These are phyloP conservation scores for Nothopassalora personata DNA, from an alignment of 2,329 filamentous ascomycete species.

Conservation along the genomic window DNA sequence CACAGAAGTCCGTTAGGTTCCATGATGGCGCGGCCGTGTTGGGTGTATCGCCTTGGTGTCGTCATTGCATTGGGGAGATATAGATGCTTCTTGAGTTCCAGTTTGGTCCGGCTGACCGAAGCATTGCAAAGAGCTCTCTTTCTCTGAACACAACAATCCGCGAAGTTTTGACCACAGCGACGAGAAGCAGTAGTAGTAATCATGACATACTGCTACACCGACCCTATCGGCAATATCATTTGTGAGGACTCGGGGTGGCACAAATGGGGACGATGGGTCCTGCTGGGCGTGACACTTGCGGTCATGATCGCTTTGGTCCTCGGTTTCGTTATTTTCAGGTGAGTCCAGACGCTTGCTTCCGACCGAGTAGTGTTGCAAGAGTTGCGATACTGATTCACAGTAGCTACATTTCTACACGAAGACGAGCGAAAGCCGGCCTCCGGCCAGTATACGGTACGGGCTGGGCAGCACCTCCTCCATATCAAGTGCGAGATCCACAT, in stretches of 20 bases:
- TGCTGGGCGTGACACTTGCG: neutral
- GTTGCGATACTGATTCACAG: neutral
- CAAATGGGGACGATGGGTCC: constrained; percentile 5
- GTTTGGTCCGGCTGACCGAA: neutral
- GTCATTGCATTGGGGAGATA: neutral
- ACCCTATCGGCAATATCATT: neutral
- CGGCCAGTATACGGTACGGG: constrained; percentile 1
- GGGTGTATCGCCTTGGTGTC: neutral
- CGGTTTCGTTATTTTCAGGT: constrained; percentile 2
- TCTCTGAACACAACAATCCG: neutral
- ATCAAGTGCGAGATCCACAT: constrained; percentile 3
- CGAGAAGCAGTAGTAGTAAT: neutral
- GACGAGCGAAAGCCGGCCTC: neutral
- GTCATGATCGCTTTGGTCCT: neutral
- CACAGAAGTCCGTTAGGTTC: too few species aligned
- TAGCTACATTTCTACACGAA: constrained; percentile 3
- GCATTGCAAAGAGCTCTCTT: neutral
- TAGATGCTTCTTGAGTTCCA: neutral
- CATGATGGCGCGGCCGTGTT: neutral
- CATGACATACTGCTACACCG: constrained; percentile 5
- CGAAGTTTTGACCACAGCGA: neutral
- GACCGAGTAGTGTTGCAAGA: neutral
- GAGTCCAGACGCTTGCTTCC: neutral
- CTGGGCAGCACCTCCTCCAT: constrained; percentile 5
- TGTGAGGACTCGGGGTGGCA: constrained; percentile 5